A percentile compares a stretch with the other conserved stretches of the same genome.
These are phyloP conservation scores for Chaetomiaceae sp. DNA, from an alignment of 2,329 filamentous ascomycete species.

Conservation along the genomic window DNA sequence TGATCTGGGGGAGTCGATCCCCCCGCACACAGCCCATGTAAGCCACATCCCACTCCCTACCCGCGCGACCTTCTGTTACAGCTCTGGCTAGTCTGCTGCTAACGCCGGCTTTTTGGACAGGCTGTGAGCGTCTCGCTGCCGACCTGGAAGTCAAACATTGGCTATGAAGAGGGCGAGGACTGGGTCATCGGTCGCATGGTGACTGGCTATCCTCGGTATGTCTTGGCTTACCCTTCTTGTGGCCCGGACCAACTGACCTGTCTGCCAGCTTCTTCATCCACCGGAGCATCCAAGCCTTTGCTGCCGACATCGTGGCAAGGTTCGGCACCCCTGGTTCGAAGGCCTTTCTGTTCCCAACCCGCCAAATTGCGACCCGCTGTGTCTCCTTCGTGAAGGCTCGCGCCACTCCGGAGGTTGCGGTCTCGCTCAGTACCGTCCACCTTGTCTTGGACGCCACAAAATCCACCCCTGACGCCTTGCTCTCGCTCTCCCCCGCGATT, in stretches of 20 bases:
- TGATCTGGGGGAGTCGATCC: conserved; percentile 64
- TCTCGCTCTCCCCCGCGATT: conserved; percentile 51
- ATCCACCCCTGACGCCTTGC: conserved; percentile 45
- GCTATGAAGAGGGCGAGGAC: conserved; percentile 84
- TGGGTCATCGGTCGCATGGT: conserved; percentile 83
- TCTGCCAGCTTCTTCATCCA: conserved; percentile 84
- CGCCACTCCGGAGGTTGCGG: conserved; percentile 44
- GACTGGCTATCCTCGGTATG: conserved; percentile 81
- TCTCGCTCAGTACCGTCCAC: conserved; percentile 51
- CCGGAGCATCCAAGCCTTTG: conserved; percentile 69
- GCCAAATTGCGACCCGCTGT: conserved; percentile 64
- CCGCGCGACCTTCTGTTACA: not conserved
- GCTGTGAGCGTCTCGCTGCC: conserved; percentile 94
- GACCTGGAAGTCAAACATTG: conserved; percentile 85
- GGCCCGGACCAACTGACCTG: conserved; percentile 9
- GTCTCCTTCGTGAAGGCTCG: conserved; percentile 62
- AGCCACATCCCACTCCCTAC: conserved; percentile 39
- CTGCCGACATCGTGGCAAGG: conserved; percentile 57
- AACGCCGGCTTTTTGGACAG: conserved; percentile 41
- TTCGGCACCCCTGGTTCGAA: conserved; percentile 57
- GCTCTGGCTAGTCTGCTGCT: not conserved
- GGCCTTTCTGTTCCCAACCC: conserved; percentile 79
- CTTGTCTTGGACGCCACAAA: conserved; percentile 56
- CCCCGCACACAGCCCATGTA: conserved; percentile 72
- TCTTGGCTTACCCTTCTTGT: conserved; percentile 2